These are phyloP conservation scores for Orbilia ellipsospora DNA, from an alignment of 2,329 filamentous ascomycete species.

Conservation along the genomic window DNA sequence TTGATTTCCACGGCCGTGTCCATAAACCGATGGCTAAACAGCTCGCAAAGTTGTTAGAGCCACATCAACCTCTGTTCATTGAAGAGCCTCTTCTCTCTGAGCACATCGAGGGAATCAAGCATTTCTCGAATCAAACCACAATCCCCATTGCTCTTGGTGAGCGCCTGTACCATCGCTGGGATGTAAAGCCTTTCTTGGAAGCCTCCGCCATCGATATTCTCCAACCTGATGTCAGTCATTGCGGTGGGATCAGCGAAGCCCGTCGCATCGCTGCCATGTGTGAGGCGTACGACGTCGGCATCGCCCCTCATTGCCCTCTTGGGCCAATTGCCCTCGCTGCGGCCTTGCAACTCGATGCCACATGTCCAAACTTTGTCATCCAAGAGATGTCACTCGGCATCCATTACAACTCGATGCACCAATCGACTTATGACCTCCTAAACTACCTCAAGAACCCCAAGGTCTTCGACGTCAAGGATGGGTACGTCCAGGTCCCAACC, in stretches of 20 bases:
- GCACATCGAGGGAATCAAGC: slow-evolving; percentile 73
- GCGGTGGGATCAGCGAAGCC: slow-evolving; percentile 78
- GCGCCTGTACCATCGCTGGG: slow-evolving; percentile 77
- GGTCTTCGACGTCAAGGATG: slow-evolving; percentile 74
- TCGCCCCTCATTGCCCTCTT: slow-evolving; percentile 79
- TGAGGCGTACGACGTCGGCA: slow-evolving; percentile 73
- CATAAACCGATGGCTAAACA: slow-evolving; percentile 86
- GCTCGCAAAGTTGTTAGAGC: slow-evolving; percentile 74
- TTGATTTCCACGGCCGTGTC: slow-evolving; percentile 81
- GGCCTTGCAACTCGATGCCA: slow-evolving; percentile 73
- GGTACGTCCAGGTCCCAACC: slow-evolving; percentile 71
- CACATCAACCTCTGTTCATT: slow-evolving; percentile 77
- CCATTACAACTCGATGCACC: slow-evolving; percentile 75
- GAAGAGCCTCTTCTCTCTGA: slow-evolving; percentile 79
- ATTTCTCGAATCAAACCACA: slow-evolving; percentile 69
- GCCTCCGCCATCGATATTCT: slow-evolving; percentile 75
- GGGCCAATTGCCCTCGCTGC: slow-evolving; percentile 79
- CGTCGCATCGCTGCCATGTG: slow-evolving; percentile 76
- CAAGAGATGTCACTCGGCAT: slow-evolving; percentile 84
- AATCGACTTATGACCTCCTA: slow-evolving; percentile 72
- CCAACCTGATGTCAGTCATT: slow-evolving; percentile 78
- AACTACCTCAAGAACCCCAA: slow-evolving; percentile 74
- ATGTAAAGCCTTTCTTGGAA: slow-evolving; percentile 77
- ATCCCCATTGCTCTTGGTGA: slow-evolving; percentile 79
- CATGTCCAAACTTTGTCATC: slow-evolving; percentile 74